Evolutionary conservation across 2,329 filamentous ascomycete species (phyloP), one percentile per base, ranked within the genome.

Genomic region (Purpureocillium lavendulum): DNA sequence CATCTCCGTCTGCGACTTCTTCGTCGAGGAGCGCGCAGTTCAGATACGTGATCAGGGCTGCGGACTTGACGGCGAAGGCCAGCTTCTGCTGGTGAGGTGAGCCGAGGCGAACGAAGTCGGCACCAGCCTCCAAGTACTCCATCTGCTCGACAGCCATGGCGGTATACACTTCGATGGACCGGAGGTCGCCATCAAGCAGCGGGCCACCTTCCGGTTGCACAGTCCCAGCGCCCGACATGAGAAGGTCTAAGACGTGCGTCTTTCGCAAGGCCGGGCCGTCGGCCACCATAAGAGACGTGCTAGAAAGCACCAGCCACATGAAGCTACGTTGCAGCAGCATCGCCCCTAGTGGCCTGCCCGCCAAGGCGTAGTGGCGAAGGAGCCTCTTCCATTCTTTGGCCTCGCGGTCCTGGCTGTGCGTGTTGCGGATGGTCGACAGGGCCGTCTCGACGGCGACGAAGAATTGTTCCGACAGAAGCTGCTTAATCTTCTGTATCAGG

Each of bases 251-350:
- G 37, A 94, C 71, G 45, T 87, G 78, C 12, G 70, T 69, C 31
- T 75, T 70, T 38, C 73, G 71, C 30, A 84, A 65, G 13, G 68
- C 62, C n/a, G 74, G 66, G 6, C 73, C 71, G 31, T 82, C 77
- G 26, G 77, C 72, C 14, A 87, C 71, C 44, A 90, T 67, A 21
- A 90, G 71, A 12, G 86, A 85, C 2, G 86, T 87, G 39, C 78
- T 82, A 2, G 87, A 79, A 28, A 88, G 82, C 11, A 96, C 71
- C 26, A 97, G 75, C 60, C 80, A 82, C 72, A 94, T 87, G 57
- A 94, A 94, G 46, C 83, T 88, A 53, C 87, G 80, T 58, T 95
- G 88, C 16, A 98, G 64, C 6, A 97, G 73, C 82, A 96, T 92
- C 11, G 89, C 87, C 9, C 92, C 88, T 33, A 98, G 66, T 1